phyloP scores from a whole-genome alignment of 352 stramenopile species.

The Phytophthora macrochlamydospora region DNA sequence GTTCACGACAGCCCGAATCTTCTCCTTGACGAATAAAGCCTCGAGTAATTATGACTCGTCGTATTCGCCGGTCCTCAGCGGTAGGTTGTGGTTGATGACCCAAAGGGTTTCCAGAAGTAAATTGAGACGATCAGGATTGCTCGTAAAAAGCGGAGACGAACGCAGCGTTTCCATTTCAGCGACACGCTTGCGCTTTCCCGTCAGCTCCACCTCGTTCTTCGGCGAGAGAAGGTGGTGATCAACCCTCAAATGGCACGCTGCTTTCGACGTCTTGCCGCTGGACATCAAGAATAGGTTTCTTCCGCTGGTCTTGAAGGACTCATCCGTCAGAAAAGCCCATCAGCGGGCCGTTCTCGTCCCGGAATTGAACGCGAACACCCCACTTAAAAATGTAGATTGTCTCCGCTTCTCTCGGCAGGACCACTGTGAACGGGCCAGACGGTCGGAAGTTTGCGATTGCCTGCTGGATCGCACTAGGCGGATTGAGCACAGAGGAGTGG shows the following conservation, averaged over 20 bases:
- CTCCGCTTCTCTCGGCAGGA: not conserved
- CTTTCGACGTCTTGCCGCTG: not conserved
- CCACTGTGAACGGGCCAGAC: not conserved
- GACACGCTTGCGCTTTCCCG: not conserved
- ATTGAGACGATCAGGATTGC: not conserved
- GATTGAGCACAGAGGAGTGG: not conserved
- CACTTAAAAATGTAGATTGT: not conserved
- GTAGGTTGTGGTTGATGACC: conserved; percentile 1
- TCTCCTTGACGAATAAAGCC: not conserved
- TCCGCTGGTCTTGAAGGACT: not conserved
- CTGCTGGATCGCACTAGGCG: not conserved
- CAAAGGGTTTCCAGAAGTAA: not conserved
- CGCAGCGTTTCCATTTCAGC: not conserved
- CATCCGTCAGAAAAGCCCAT: not conserved
- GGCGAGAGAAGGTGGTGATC: not conserved
- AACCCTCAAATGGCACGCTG: not conserved
- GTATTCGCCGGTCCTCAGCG: not conserved
- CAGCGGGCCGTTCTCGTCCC: not conserved
- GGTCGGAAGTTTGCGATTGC: not conserved
- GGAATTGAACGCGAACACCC: not conserved
- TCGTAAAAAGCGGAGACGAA: not conserved
- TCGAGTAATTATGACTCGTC: not conserved
- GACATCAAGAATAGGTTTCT: not conserved
- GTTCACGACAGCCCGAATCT: not conserved
- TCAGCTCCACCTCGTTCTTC: not conserved